phyloP scores from a whole-genome alignment of 768 basidiomycete genomes.

The Russula abietina region DNA sequence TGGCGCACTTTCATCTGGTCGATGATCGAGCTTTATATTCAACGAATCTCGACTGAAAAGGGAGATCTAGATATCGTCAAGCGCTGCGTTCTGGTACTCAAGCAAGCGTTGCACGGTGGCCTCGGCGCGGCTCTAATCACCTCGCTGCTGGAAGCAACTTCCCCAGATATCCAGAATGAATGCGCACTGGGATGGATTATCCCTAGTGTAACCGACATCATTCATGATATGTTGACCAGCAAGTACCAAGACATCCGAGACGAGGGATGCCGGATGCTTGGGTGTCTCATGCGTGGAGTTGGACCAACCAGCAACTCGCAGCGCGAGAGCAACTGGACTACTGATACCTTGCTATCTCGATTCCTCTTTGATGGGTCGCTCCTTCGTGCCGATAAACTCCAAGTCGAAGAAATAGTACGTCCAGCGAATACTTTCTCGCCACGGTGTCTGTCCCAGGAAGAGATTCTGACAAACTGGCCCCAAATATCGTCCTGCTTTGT shows the following conservation, averaged over 20 bases:
- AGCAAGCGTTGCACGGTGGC: conserved; percentile 12
- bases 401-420: conserved; percentile 1
- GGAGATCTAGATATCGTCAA: conserved; percentile 2
- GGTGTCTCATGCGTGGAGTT: conserved; percentile 1
- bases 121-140: conserved; percentile 15
- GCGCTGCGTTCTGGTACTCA: conserved; percentile 17
- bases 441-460: conserved; percentile 11
- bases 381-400: conserved; percentile 11
- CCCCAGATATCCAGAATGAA: background rate
- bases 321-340: background rate
- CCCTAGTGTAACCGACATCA: conserved; percentile 2
- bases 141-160: background rate
- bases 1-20: conserved; percentile 23
- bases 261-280: conserved; percentile 4
- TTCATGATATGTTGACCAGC: conserved; percentile 19
- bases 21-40: conserved; percentile 17
- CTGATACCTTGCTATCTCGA: background rate
- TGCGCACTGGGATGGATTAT: background rate
- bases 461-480: conserved; percentile 7
- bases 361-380: conserved; percentile 17
- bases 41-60: background rate
- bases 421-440: conserved; percentile 2
- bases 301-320: background rate
- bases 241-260: conserved; percentile 5
- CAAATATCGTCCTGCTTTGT: conserved; percentile 10